Percentiles rank a stretch among this genome's conserved stretches.
phyloP scores from a whole-genome alignment of 352 stramenopile species.

The Pythium dissotocum region DNA sequence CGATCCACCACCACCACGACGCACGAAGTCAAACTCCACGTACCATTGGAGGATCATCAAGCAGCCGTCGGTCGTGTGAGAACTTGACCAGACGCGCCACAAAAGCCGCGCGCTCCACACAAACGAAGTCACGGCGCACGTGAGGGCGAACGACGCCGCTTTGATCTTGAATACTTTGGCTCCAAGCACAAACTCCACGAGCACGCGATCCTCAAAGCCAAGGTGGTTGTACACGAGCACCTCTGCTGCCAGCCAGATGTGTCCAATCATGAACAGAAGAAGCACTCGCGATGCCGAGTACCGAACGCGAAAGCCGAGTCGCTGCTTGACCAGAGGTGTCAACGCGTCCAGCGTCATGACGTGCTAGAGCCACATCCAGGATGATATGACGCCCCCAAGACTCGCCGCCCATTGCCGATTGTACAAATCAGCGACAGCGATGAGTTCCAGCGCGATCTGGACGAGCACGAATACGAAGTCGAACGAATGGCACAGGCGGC shows the following conservation, averaged over 20 bases:
- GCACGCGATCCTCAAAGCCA: not conserved
- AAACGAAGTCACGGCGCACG: not conserved
- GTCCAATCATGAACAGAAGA: not conserved
- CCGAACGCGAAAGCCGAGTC: not conserved
- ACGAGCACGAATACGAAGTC: not conserved
- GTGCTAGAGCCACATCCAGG: conserved; percentile 3
- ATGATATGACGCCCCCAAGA: not conserved
- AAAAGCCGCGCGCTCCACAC: not conserved
- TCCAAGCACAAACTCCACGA: not conserved
- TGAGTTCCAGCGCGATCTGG: not conserved
- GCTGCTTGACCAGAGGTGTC: not conserved
- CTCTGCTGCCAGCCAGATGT: not conserved
- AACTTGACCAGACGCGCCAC: not conserved
- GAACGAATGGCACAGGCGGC: not conserved
- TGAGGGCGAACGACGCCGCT: conserved; percentile 1
- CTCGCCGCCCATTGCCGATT: not conserved
- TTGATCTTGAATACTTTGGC: not conserved
- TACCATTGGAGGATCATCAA: not conserved
- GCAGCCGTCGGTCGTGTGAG: not conserved
- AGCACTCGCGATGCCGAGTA: not conserved
- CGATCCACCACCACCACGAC: not conserved
- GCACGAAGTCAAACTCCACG: conserved; percentile 1
- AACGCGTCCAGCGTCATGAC: not conserved
- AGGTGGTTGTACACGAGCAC: not conserved
- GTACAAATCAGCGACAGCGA: not conserved